Percentiles rank a stretch among this genome's conserved stretches.
Conservation (phyloP, 768 basidiomycete genomes). For the Trametes elegans region DNA sequence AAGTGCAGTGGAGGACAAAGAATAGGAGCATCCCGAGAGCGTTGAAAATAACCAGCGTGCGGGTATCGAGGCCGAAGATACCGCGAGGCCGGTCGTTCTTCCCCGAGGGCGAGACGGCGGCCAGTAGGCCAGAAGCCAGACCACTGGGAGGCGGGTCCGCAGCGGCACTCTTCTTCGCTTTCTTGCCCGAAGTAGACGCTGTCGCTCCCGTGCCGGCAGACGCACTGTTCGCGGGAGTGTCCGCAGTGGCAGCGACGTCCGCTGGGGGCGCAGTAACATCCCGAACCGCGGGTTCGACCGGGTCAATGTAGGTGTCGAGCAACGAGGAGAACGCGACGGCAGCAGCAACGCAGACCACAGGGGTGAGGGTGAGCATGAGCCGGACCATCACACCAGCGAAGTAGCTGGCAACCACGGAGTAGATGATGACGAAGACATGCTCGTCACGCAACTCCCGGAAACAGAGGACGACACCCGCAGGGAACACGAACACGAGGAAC, state of each 20-base stretch:
- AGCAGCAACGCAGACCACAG: slow-evolving; percentile 91
- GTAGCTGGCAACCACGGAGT: slow-evolving; percentile 93
- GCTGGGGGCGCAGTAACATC: slow-evolving; percentile 31
- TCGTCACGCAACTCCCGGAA: slow-evolving; percentile 95
- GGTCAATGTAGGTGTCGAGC: slow-evolving; percentile 89
- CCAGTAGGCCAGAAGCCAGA: slow-evolving; percentile 39
- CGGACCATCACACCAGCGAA: slow-evolving; percentile 99
- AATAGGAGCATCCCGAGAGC: slow-evolving; percentile 75
- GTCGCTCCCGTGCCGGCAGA: slow-evolving; percentile 18
- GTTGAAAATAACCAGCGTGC: slow-evolving; percentile 72
- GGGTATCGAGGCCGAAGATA: slow-evolving; percentile 83
- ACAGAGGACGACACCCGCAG: slow-evolving; percentile 91
- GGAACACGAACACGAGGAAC: slow-evolving; percentile 97
- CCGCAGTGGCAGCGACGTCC: slow-evolving; percentile 25
- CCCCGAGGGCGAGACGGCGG: slow-evolving; percentile 29
- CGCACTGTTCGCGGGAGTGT: slow-evolving; percentile 32
- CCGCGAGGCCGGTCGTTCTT: slow-evolving; percentile 46
- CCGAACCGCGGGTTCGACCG: slow-evolving; percentile 56
- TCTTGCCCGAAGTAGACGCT: slow-evolving; percentile 29
- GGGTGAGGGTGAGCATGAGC: slow-evolving; percentile 95
- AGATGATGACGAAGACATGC: slow-evolving; percentile 98
- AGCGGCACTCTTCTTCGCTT: slow-evolving; percentile 49
- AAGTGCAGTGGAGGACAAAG: slow-evolving; percentile 97
- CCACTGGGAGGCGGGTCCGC: slow-evolving; percentile 29
- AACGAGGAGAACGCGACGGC: slow-evolving; percentile 89